These are phyloP conservation scores for Stagonosporopsis cucurbitacearum DNA, from an alignment of 2,329 filamentous ascomycete genomes.

Conservation along the genomic window DNA sequence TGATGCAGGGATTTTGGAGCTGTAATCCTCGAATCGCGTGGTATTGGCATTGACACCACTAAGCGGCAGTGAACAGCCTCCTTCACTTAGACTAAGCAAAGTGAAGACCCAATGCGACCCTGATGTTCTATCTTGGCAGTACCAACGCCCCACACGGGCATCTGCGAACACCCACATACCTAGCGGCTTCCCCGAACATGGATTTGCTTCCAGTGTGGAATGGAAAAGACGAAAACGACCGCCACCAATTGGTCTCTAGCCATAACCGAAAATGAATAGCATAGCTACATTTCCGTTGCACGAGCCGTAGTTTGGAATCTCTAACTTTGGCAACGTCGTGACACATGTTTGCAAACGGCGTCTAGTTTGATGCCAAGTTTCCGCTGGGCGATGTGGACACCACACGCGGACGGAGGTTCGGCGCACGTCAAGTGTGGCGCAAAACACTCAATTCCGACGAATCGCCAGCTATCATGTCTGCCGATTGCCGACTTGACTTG, in stretches of 20 bases:
- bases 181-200: not conserved
- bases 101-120: conserved; percentile 7
- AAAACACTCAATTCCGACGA: conserved; percentile 19
- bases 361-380: conserved; percentile 30
- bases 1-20: conserved; percentile 17
- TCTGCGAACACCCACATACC: not conserved
- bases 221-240: not conserved
- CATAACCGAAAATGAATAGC: not conserved
- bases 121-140: not conserved
- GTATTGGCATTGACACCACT: conserved; percentile 15
- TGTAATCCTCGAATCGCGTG: conserved; percentile 15
- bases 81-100: not conserved
- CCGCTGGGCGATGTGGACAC: conserved; percentile 30
- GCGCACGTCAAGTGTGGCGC: conserved; percentile 35
- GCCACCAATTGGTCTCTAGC: too few relatives aligned
- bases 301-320: too few relatives aligned
- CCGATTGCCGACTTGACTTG: conserved; percentile 35
- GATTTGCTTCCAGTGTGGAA: not conserved
- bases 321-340: not conserved
- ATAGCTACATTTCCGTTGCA: not conserved
- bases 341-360: not conserved
- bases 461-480: conserved; percentile 23
- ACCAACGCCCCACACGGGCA: not conserved
- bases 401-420: conserved; percentile 23
- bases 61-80: not conserved